Conservation (phyloP, 1,284 basidiomycete genomes). For the Heterobasidion occidentale region DNA sequence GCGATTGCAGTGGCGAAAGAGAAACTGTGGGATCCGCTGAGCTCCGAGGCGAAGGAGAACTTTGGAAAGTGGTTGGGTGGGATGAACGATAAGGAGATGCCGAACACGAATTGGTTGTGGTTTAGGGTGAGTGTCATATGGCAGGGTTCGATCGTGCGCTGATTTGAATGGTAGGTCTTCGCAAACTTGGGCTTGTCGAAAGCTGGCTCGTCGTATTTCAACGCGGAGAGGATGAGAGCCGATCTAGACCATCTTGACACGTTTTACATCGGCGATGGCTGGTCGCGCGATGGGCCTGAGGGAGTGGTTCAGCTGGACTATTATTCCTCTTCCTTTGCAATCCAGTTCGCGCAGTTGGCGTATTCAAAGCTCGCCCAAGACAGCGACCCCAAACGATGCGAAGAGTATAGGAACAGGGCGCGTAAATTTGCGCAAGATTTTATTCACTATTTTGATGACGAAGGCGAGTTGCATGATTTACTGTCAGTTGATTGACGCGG, state of each 20-base stretch:
- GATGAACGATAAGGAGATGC: slow-evolving; percentile 72
- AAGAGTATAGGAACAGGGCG: slow-evolving; percentile 58
- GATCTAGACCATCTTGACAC: slow-evolving; percentile 75
- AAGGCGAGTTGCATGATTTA: slow-evolving; percentile 33
- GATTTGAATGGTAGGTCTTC: slow-evolving; percentile 40
- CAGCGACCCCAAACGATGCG: slow-evolving; percentile 57
- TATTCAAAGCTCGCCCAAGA: slow-evolving; percentile 62
- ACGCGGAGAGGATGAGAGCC: slow-evolving; percentile 56
- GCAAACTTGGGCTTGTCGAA: slow-evolving; percentile 67
- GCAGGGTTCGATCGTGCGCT: too few relatives aligned
- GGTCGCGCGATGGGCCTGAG: slow-evolving; percentile 73
- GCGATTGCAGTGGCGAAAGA: slow-evolving; percentile 60
- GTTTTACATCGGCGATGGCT: slow-evolving; percentile 71
- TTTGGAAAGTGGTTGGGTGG: slow-evolving; percentile 64
- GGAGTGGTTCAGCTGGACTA: slow-evolving; percentile 76
- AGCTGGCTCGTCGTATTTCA: slow-evolving; percentile 51
- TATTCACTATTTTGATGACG: slow-evolving; percentile 66
- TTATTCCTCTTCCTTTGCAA: slow-evolving; percentile 56
- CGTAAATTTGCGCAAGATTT: slow-evolving; percentile 61
- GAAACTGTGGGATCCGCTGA: slow-evolving; percentile 57
- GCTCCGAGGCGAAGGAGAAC: slow-evolving; percentile 42
- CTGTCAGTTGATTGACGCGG: too few relatives aligned
- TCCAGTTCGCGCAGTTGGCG: slow-evolving; percentile 66
- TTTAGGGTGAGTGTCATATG: slow-evolving; percentile 41
- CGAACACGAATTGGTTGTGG: slow-evolving; percentile 78